Base-by-base conservation (phyloP, 345 rosid species). In the Erucastrum elatum region DNA sequence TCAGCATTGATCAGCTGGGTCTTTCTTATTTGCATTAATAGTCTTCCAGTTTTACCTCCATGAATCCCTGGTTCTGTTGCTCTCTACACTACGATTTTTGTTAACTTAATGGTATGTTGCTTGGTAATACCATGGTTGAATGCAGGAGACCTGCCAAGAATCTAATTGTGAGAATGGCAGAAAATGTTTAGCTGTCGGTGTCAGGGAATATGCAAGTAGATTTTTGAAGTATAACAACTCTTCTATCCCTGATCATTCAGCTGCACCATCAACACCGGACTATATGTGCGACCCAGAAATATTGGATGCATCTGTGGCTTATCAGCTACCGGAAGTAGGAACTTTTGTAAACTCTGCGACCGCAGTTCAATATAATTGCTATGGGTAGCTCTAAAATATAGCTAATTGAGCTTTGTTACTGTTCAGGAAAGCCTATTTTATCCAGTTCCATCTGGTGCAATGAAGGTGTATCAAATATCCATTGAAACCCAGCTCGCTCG, bases 341-440 rank as follows among this genome's bases (percentile, higher is more conserved):
- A 3, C 61, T 71, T 77, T 12, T 79, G 21, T 37, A 11, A 26
- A 64, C 37, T 64, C 34, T 1, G 55, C 63, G 41, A 62, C 76
- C 76, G 74, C 61, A 51, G 55, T 31, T 74, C 55, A 75, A 58
- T 58, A 6, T 12, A 44, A 25, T 66, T 65, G 72, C 46, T 63
- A 58, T 44, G 30, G 15, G 64, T 67, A 70, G 8, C 46, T 72
- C 35, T 46, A 34, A 26, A 44, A 15, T 74, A 76, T 64, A 66
- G 66, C 77, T 84, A 41, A 70, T 53, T 51, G 73, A n/a, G 27
- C 56, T 70, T 80, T 80, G 74, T 44, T 76, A 66, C 31, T 62
- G 75, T 83, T 79, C 97, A 96, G 99, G 95, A 92, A 84, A 91
- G 92, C 86, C 88, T 96, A 69, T 96, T 93, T 82, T 91, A 93